These are phyloP conservation scores for Penicillium verhagenii DNA, from an alignment of 495 filamentous ascomycete species.

Conservation along the genomic window DNA sequence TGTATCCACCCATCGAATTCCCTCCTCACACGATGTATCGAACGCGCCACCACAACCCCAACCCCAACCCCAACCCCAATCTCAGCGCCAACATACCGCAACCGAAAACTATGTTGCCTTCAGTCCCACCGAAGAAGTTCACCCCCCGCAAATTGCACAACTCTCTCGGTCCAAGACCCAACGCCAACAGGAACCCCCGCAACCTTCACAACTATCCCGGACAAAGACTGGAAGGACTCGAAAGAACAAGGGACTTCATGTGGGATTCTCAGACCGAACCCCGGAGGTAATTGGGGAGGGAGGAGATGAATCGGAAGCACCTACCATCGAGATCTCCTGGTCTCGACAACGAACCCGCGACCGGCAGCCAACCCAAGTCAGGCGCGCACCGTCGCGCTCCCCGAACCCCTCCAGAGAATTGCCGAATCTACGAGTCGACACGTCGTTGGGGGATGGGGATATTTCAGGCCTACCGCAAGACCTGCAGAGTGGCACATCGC, in stretches of 20 bases:
- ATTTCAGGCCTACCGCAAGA: slow-evolving; percentile 3
- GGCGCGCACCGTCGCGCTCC: slow-evolving; percentile 11
- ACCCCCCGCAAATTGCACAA: background rate
- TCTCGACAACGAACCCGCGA: slow-evolving; percentile 46
- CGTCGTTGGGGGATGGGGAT: slow-evolving; percentile 34
- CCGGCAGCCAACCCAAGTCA: slow-evolving; percentile 7
- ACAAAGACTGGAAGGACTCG: slow-evolving; percentile 24
- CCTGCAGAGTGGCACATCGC: slow-evolving; percentile 15
- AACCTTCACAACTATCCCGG: slow-evolving; percentile 12
- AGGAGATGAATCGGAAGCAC: slow-evolving; percentile 74
- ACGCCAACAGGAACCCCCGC: background rate
- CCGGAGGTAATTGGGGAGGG: slow-evolving; percentile 84
- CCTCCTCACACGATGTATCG: slow-evolving; percentile 27
- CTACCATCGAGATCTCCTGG: slow-evolving; percentile 64
- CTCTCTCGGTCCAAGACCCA: background rate
- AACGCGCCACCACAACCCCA: slow-evolving; percentile 14
- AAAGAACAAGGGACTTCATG: slow-evolving; percentile 61
- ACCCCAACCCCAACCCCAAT: slow-evolving; percentile 4
- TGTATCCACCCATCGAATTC: slow-evolving; percentile 20
- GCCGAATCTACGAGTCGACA: slow-evolving; percentile 39
- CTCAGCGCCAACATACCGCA: slow-evolving; percentile 5
- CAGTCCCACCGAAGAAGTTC: slow-evolving; percentile 11
- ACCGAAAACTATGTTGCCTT: slow-evolving; percentile 21
- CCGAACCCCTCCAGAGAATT: slow-evolving; percentile 17
- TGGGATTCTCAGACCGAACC: slow-evolving; percentile 64